phyloP scores from a whole-genome alignment of 257 asterid species.

The Jaltomata sinuosa region DNA sequence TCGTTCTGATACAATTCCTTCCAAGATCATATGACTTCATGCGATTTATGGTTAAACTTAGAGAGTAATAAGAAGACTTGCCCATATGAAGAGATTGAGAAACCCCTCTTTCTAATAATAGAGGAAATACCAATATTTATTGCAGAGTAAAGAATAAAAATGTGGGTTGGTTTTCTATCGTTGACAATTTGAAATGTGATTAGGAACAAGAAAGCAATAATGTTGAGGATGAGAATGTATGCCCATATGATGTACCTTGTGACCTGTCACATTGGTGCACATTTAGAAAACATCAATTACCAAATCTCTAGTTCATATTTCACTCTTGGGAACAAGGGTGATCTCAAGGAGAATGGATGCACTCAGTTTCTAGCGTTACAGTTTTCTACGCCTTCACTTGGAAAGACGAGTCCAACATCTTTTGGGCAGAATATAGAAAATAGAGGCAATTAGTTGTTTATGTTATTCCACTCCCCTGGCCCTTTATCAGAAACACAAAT shows the following conservation, averaged over 20 bases:
- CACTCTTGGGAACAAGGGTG: neutral
- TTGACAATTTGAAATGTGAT: neutral
- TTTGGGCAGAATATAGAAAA: no score
- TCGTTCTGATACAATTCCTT: neutral
- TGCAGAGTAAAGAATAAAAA: neutral
- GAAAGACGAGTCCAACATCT: no score
- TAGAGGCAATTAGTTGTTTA: neutral
- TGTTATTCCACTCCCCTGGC: neutral
- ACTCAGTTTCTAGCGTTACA: no score
- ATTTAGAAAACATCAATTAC: neutral
- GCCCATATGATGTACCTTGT: neutral
- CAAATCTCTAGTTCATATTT: neutral
- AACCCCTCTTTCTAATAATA: no score
- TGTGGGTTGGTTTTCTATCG: no score
- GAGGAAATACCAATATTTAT: neutral
- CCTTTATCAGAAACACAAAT: neutral
- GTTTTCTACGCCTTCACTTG: no score
- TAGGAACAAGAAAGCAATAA: neutral
- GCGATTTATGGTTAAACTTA: neutral
- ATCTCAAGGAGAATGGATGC: neutral
- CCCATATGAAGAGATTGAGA: no score
- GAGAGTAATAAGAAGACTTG: neutral
- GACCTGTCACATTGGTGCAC: neutral
- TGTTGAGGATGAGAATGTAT: neutral
- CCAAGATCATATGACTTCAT: neutral